Percentiles rank a stretch among this genome's conserved stretches.
These are phyloP conservation scores for Penicillium angulare DNA, from an alignment of 495 filamentous ascomycete genomes.

Conservation along the genomic window DNA sequence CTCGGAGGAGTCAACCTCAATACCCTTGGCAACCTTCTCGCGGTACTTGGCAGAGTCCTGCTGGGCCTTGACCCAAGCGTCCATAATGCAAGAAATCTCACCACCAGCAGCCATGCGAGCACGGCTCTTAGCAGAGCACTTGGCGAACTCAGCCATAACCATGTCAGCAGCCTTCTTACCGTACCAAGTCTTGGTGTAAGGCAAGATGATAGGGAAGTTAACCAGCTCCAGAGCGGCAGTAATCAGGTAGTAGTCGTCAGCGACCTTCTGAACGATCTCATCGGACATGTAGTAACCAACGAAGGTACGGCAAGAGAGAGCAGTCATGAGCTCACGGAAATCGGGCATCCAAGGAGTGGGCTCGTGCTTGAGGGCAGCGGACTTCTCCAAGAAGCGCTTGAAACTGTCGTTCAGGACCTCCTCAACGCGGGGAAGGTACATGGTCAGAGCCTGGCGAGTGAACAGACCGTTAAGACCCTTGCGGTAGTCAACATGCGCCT, in stretches of 20 bases:
- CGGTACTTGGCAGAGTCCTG: constrained; percentile 75
- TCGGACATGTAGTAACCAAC: constrained; percentile 94
- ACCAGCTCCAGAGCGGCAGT: constrained; percentile 95
- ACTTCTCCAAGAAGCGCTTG: constrained; percentile 69
- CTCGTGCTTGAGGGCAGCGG: constrained; percentile 61
- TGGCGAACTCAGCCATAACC: constrained; percentile 85
- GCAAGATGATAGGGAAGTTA: constrained; percentile 97
- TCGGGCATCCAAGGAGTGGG: constrained; percentile 84
- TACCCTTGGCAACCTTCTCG: constrained; percentile 67
- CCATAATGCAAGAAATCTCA: constrained; percentile 86
- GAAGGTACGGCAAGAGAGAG: constrained; percentile 91
- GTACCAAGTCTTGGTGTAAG: constrained; percentile 95
- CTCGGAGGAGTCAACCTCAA: constrained; percentile 62
- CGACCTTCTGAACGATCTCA: constrained; percentile 87
- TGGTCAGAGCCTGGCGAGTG: constrained; percentile 82
- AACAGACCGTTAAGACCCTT: constrained; percentile 95
- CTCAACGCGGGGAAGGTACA: constrained; percentile 89
- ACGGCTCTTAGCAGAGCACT: constrained; percentile 91
- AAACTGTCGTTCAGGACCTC: constrained; percentile 90
- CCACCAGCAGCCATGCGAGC: constrained; percentile 90
- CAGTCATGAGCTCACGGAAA: constrained; percentile 95
- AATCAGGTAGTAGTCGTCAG: constrained; percentile 94
- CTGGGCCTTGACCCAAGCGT: constrained; percentile 87
- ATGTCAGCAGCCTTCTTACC: constrained; percentile 94
- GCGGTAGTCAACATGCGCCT: constrained; percentile 92